These are phyloP conservation scores for Acorus gramineus DNA, from an alignment of 106 monocot genomes.

Conservation along the genomic window DNA sequence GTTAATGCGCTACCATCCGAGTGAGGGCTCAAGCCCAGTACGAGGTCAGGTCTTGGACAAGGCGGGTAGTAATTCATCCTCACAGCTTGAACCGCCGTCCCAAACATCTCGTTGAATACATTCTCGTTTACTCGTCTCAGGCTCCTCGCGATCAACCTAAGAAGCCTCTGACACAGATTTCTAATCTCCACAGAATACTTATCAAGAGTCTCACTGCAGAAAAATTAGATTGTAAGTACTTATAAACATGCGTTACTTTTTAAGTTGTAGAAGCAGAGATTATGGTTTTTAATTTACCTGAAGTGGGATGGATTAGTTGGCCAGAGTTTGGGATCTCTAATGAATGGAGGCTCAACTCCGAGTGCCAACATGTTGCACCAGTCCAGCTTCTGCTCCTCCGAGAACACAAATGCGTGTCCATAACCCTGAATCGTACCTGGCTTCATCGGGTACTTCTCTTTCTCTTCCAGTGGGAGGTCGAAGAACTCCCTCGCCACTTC, in stretches of 20 bases:
- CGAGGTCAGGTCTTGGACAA: conserved; percentile 50
- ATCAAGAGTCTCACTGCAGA: conserved; percentile 41
- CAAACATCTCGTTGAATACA: conserved; percentile 39
- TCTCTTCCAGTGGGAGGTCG: conserved; percentile 62
- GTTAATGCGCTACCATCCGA: conserved; percentile 62
- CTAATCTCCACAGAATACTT: conserved; percentile 35
- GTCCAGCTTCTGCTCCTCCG: conserved; percentile 75
- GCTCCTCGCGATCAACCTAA: conserved; percentile 26
- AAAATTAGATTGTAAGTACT: no score
- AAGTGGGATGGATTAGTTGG: conserved; percentile 36
- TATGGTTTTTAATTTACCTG: conserved; percentile 17
- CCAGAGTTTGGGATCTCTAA: conserved; percentile 49
- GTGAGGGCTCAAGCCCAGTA: conserved; percentile 54
- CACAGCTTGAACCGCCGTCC: conserved; percentile 46
- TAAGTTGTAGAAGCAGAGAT: no score
- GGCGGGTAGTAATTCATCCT: conserved; percentile 72
- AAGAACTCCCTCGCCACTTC: conserved; percentile 42
- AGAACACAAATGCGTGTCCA: conserved; percentile 73
- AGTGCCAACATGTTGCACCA: conserved; percentile 85
- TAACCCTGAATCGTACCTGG: conserved; percentile 61
- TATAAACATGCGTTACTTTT: no score
- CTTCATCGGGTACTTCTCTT: conserved; percentile 63
- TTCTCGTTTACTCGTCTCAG: conserved; percentile 14
- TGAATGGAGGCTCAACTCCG: conserved; percentile 38
- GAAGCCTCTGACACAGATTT: conserved; percentile 26